A percentile compares a stretch with the other conserved stretches of the same genome.
These are phyloP conservation scores for Allium cepa DNA, from an alignment of 106 monocot genomes.

Conservation along the genomic window DNA sequence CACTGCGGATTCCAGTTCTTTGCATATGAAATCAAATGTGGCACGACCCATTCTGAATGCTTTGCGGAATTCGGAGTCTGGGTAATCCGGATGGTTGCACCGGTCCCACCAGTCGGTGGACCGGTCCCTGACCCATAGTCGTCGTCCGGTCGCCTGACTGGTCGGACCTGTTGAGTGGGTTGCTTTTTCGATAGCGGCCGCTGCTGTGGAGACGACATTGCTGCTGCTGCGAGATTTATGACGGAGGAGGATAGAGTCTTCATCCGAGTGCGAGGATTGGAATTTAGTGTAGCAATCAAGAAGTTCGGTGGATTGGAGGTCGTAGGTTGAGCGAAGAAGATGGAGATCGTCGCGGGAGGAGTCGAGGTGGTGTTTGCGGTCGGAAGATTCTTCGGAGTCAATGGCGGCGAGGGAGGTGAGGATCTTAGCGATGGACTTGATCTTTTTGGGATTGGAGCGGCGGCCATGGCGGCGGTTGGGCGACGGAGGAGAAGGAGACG, in stretches of 20 bases:
- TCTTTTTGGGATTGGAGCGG: constrained; percentile 9
- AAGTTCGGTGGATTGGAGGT: constrained; percentile 13
- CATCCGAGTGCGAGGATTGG: constrained; percentile 12
- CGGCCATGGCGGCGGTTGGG: constrained; percentile 4
- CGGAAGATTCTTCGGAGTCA: constrained; percentile 29
- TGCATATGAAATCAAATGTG: constrained; percentile 53
- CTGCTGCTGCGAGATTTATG: constrained; percentile 4
- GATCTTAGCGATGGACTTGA: constrained; percentile 19
- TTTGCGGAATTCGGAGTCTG: constrained; percentile 33
- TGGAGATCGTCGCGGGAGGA: constrained; percentile 19
- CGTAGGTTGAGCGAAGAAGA: constrained; percentile 26
- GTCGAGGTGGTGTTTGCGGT: constrained; percentile 10
- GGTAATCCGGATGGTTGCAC: constrained; percentile 38
- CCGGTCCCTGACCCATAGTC: constrained; percentile 57
- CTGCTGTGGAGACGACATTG: constrained; percentile 8
- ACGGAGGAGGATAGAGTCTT: constrained; percentile 25
- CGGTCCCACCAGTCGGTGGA: constrained; percentile 56
- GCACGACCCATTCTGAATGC: constrained; percentile 39
- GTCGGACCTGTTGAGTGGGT: constrained; percentile 11
- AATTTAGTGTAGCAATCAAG: constrained; percentile 23
- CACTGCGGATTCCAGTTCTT: constrained; percentile 31
- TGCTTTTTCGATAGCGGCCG: constrained; percentile 4
- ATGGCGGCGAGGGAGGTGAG: constrained; percentile 39
- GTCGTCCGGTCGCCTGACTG: constrained; percentile 8
- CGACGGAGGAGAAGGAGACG: not conserved